Evolutionary conservation across 106 monocot species (phyloP).

Genomic region (Narthecium ossifragum): DNA sequence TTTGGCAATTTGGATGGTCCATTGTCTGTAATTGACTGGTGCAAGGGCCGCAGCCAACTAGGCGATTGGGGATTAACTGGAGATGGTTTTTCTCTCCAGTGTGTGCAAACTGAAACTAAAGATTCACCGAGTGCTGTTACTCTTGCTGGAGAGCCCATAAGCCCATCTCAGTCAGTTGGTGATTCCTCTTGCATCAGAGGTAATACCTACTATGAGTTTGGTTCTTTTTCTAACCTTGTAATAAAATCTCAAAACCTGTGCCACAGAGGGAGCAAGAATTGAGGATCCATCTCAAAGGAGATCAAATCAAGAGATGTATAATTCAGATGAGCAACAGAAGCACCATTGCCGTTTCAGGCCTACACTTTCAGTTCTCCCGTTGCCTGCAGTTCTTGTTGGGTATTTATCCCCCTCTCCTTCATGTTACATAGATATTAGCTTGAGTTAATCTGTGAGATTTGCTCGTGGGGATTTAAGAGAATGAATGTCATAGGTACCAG

Average conservation of each 20-base stretch:
- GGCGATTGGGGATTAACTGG: constrained; percentile 35
- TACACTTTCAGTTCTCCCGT: constrained; percentile 56
- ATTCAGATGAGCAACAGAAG: constrained; percentile 57
- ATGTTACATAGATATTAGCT: not conserved
- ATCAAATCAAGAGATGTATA: constrained; percentile 42
- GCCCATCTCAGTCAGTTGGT: constrained; percentile 49
- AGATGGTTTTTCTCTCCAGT: constrained; percentile 54
- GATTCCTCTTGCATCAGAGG: constrained; percentile 54
- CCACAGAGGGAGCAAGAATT: constrained; percentile 53
- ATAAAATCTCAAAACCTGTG: not conserved
- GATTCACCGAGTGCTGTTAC: constrained; percentile 50
- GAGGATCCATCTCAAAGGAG: constrained; percentile 66
- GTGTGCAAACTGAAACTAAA: constrained; percentile 37
- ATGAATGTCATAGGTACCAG: constrained; percentile 61
- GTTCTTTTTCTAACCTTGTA: not conserved
- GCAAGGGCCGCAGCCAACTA: constrained; percentile 48
- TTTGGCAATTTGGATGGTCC: constrained; percentile 86
- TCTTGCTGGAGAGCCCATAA: constrained; percentile 61
- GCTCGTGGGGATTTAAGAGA: not conserved
- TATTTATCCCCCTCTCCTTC: constrained; percentile 22
- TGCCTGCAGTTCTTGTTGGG: constrained; percentile 91
- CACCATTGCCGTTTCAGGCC: constrained; percentile 30
- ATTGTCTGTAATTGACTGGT: constrained; percentile 74
- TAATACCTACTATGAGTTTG: constrained; percentile 22
- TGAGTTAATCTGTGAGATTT: not conserved